Evolutionary conservation across 129 eudicot species (phyloP).

Genomic region (Flaveria brownii): DNA sequence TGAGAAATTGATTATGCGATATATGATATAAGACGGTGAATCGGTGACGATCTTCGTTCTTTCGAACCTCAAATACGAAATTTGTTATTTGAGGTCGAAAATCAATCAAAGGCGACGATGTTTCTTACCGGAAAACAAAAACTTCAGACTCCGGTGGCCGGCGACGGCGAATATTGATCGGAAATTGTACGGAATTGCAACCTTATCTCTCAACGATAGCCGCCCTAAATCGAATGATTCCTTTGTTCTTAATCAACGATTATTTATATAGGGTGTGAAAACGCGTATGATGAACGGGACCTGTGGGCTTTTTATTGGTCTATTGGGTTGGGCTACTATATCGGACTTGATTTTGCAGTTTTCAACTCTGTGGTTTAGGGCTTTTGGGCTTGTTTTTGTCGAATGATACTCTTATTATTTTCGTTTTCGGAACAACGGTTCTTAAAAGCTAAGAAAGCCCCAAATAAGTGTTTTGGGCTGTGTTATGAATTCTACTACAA

Average conservation of each 20-base stretch:
- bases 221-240: conserved; percentile 18
- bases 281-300: conserved; percentile 22
- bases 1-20: conserved; percentile 26
- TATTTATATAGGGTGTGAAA: background rate
- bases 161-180: conserved; percentile 16
- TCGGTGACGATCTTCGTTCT: conserved; percentile 31
- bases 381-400: background rate
- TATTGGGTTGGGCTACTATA: background rate
- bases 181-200: conserved; percentile 1
- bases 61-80: conserved; percentile 35
- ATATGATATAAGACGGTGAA: conserved; percentile 21
- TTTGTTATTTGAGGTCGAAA: conserved; percentile 21
- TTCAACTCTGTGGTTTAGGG: background rate
- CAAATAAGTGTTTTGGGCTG: too few relatives aligned
- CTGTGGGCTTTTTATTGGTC: conserved; percentile 11
- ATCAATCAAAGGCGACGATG: conserved; percentile 44
- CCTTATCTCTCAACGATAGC: conserved; percentile 23
- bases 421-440: too few relatives aligned
- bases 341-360: too few relatives aligned
- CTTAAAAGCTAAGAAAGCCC: too few relatives aligned
- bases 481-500: too few relatives aligned
- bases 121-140: conserved; percentile 42
- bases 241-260: conserved; percentile 8
- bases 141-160: conserved; percentile 24
- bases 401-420: too few relatives aligned